Base-by-base conservation (phyloP, 23 red algal species). In the Rhodosorus marinus region DNA sequence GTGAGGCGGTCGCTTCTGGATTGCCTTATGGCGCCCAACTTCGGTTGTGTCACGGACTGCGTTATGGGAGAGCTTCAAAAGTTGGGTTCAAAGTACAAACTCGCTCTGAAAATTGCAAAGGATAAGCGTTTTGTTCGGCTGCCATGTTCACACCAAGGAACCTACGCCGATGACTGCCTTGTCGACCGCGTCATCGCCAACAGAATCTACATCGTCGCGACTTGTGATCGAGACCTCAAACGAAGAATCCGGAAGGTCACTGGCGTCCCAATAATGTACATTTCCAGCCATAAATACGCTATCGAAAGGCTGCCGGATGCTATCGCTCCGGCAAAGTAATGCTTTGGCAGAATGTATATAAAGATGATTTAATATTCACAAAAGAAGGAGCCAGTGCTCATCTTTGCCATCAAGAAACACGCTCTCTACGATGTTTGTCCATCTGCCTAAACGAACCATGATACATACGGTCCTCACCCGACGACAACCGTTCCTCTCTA, bases 201-300 rank as follows among this genome's bases (percentile, higher is more conserved):
- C 61, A 70, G 88, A 34, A 64, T 95, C 6, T 95, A 76, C 47
- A 79, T 95, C 46, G 88, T 95, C 14, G 88, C 78, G 47, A 95
- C 88, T 9, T 83, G 77, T 29, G 88, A 95, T 71, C 61, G 60
- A 21, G 88, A 95, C 46, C 52, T 95, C 27, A 70, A 74, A 56
- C 68, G 88, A 23, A 69, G 88, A 25, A 55, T 95, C 14, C 54
- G 88, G 14, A 95, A 95, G 48, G 60, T 95, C 6, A 57, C 88
- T 4, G 88, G 88, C 26, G 76, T 95, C 52, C 88, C 88, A 6
- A 83, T 95, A 24, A 95, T 95, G 88, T 95, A 84, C 58, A 80
- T 95, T 20, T 64, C 64, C 17, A 54, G 57, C 33, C 88, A 95
- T 46, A 60, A 80, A 29, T 95, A 95, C 55, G 81, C 74, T 24